Base-by-base conservation (phyloP, 2,329 filamentous ascomycete genomes). In the Monosporascus sp. region DNA sequence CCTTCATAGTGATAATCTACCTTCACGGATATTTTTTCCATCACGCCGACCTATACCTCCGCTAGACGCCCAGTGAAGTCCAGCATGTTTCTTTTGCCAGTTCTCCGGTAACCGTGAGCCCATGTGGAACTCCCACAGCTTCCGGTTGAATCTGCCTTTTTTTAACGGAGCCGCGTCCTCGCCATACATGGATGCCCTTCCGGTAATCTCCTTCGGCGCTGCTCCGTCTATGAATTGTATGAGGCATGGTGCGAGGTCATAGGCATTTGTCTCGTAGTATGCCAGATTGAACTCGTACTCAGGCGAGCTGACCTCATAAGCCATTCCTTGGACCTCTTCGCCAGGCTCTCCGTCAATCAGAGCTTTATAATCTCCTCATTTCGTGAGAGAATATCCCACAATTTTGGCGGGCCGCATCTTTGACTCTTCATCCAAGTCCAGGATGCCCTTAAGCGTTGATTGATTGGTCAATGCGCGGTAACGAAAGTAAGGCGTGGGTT, bases 381-480 rank as follows among this genome's bases (percentile, higher is more conserved):
- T 51, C 6, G 50, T 36, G 18, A 59, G 49, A 7, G 41, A 6
- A 18, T 58, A 60, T 48, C 68, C 65, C 3, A 44, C 49, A 5
- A 73, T 52, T 38, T 54, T 59, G 0, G 72, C 72, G 1, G 60
- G 59, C 6, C 61, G 41, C 25, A 66, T 52, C 9, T 50, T 11
- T 0, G 65, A 65, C 24, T 56, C 47, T 9, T 61, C 45, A 3
- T 62, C 50, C 9, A 72, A 53, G 2, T 60, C 59, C 14, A 74
- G 4, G 59, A 72, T 62, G 24, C 64, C 57, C 6, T 51, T 53
- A 3, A 75, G 65, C 17, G 68, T 54, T 0, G 52, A 50, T 0
- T 65, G 56, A 14, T 71, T 58, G 5, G 61, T 64, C 7, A 74
- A 61, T 0, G 67, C 73, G 37, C 72, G 69, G 58, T 74, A 74